phyloP scores from a whole-genome alignment of 2,329 filamentous ascomycete species.

The Fusarium subtropicale region DNA sequence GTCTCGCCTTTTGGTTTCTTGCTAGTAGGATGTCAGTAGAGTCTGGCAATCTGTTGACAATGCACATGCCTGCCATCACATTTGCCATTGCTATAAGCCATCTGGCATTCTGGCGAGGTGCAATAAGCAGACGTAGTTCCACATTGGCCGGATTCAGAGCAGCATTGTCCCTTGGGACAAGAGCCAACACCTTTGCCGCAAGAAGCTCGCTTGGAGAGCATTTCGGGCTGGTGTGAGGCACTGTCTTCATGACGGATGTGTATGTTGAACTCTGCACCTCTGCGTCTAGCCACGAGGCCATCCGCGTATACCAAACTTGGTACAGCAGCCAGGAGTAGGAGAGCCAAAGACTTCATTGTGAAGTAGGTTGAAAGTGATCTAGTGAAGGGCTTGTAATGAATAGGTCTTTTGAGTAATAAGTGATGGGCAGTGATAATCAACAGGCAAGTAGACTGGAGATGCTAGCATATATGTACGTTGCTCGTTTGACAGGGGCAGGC shows the following conservation, averaged over 20 bases:
- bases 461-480: slow-evolving; percentile 2
- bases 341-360: slow-evolving; percentile 15
- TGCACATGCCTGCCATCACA: slow-evolving; percentile 53
- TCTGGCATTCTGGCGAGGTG: slow-evolving; percentile 52
- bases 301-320: slow-evolving; percentile 4
- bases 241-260: not conserved
- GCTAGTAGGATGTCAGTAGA: slow-evolving; percentile 32
- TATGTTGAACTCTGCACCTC: slow-evolving; percentile 22
- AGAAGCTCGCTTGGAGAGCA: slow-evolving; percentile 14
- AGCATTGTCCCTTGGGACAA: slow-evolving; percentile 49
- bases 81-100: slow-evolving; percentile 50
- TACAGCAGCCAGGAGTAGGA: slow-evolving; percentile 3
- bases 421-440: not conserved
- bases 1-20: slow-evolving; percentile 46
- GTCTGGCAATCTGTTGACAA: not conserved
- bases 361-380: not conserved
- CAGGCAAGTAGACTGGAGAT: not conserved
- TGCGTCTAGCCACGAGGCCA: slow-evolving; percentile 13
- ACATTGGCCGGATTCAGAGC: slow-evolving; percentile 52
- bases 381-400: not conserved
- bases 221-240: not conserved
- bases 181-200: slow-evolving; percentile 50
- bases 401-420: not conserved
- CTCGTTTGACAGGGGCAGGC: not conserved
- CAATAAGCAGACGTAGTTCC: slow-evolving; percentile 50